Evolutionary conservation across 768 basidiomycete species (phyloP), one percentile per base, ranked within the genome.

Genomic region (Cystofilobasidium bisporidii): DNA sequence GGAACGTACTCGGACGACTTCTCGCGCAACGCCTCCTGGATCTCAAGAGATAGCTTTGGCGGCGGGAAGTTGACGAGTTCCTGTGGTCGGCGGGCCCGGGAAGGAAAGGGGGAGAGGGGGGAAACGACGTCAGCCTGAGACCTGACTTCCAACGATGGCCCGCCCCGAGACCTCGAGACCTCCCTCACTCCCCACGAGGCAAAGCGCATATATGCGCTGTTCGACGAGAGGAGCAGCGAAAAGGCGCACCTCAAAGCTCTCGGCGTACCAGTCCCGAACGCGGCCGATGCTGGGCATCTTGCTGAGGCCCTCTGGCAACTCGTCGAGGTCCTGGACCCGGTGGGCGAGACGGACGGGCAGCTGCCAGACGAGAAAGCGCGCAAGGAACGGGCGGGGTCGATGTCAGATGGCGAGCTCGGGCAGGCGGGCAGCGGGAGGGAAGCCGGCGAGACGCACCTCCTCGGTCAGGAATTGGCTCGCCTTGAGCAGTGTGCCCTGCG

Each of bases 221-320:
- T n/a, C n/a, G n/a, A n/a, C n/a, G n/a, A n/a, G 41, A 61, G n/a
- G 10, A 55, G 0, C n/a, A 30, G 24, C 0, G 32, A 55, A 55
- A n/a, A 5, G 26, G 79, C 85, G 61, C 63, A 93, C 94, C 83
- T 98, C 89, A 77, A 99, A 98, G 20, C 89, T 91, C 80, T 98
- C 91, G 0, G 94, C 94, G 77, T 99, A 99, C 96, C 96, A 99
- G 74, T 94, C 87, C 80, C 92, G 93, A 69, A 99, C 80, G 75
- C 89, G 92, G 67, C 85, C 84, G 71, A 99, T 97, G 45, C 87
- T 88, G 0, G 87, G 85, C 94, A 96, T 96, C 56, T 83, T 83
- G 72, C 86, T 86, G 61, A 99, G 82, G 64, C 89, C 87, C 78
- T 97, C 89, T 0, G 96, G 96, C 4, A 99, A 82, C 71, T 89